Evolutionary conservation across 768 basidiomycete species (phyloP).

Genomic region (Amanita pallidorosea): DNA sequence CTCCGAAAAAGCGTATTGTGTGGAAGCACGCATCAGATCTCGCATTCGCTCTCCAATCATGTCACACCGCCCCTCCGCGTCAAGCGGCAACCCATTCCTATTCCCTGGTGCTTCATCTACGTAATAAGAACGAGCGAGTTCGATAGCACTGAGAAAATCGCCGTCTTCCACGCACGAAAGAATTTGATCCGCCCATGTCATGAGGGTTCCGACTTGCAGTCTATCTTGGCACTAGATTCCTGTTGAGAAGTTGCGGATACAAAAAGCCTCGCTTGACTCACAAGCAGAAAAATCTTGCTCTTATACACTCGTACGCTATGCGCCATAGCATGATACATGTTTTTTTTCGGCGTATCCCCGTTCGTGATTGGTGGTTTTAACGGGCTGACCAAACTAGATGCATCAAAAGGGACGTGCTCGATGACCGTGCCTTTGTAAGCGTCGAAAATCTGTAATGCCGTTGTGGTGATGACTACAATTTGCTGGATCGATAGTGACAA

Average conservation of each 20-base stretch:
- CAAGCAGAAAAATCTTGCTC: slow-evolving; percentile 84
- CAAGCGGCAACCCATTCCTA: slow-evolving; percentile 73
- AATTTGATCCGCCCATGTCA: slow-evolving; percentile 94
- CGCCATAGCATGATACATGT: slow-evolving; percentile 36
- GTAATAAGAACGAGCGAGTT: slow-evolving; percentile 76
- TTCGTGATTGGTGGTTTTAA: slow-evolving; percentile 35
- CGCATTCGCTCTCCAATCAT: slow-evolving; percentile 68
- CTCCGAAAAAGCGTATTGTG: slow-evolving; percentile 87
- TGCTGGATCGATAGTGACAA: slow-evolving; percentile 35
- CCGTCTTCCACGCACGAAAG: slow-evolving; percentile 74
- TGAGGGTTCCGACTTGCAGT: slow-evolving; percentile 71
- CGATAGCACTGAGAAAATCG: slow-evolving; percentile 85
- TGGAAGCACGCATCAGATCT: slow-evolving; percentile 81
- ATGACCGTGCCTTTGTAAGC: slow-evolving; percentile 41
- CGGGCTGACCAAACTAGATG: slow-evolving; percentile 44
- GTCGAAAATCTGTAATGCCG: slow-evolving; percentile 63
- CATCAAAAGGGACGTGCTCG: slow-evolving; percentile 52
- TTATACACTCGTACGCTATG: slow-evolving; percentile 79
- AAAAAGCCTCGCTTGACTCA: slow-evolving; percentile 28
- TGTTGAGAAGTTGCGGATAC: neutral
- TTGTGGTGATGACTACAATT: slow-evolving; percentile 49
- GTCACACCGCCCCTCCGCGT: slow-evolving; percentile 40
- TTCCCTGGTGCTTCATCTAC: slow-evolving; percentile 74
- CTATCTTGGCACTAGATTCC: slow-evolving; percentile 46
- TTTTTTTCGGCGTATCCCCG: slow-evolving; percentile 35